Evolutionary conservation across 768 basidiomycete genomes (phyloP), one percentile per base, ranked within the genome.

Genomic region (Pholiota conissans): DNA sequence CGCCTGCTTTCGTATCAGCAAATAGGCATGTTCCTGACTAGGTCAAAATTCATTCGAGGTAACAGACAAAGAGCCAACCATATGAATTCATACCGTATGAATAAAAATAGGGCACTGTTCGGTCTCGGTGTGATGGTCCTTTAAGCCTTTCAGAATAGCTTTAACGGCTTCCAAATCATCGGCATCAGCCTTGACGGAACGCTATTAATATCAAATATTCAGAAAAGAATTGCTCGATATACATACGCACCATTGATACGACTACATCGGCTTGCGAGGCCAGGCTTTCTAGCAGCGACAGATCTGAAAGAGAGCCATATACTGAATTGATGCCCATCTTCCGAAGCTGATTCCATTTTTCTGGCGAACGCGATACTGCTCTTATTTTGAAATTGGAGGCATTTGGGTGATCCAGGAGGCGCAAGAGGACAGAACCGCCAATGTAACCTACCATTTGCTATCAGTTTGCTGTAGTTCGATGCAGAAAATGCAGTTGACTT

Each of bases 81-180:
- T 34, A 54, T 16, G 42, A 32, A 24, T 13, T n/a, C 84, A 62
- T 62, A 85, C 87, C 0, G 86, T 87, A 63, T 90, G 84, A 16
- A 90, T 86, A 9, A 84, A 73, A 56, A 76, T 74, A 5, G 84
- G 77, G 1, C 68, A 64, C 2, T 65, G 71, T 3, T 81, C 79
- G 1, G 78, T 79, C 20, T 60, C 64, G 30, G 75, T 71, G 49
- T 77, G 68, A 20, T 75, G 69, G 61, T 74, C 78, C 71, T 80
- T 83, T 65, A 84, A 57, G 0, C 88, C 87, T 11, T 66, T 73
- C 55, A 89, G 67, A 9, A 81, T 78, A 1, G 82, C 80, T 35
- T 75, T 61, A 0, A 73, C 74, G 0, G 80, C 79, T 0, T 66
- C 64, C 0, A 79, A 52, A 50, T 85, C 68, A 59, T 89, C 85